Base-by-base conservation (phyloP, 306 rosid genomes). In the Cucumis melo region DNA sequence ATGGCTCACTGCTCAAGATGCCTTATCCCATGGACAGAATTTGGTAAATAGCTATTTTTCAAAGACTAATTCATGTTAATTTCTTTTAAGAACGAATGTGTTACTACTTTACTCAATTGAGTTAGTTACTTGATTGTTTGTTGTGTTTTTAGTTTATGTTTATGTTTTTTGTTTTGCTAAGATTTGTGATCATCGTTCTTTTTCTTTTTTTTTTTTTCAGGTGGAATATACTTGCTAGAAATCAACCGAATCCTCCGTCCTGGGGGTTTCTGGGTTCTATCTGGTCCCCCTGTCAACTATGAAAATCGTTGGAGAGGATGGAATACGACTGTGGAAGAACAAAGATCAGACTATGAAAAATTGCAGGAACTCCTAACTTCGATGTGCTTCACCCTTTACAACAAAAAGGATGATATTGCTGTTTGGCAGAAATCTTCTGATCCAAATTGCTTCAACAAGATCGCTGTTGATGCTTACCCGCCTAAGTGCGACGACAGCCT, bases 1-100 rank as follows among this genome's bases (percentile, higher is more conserved):
- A 88, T 95, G 98, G 99, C 99, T 84, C 99, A 95, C 82, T 95
- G 99, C 89, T 95, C 99, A 21, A 89, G 99, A 86, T 95, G 99
- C 88, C 98, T 95, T 68, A 95, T 95, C 78, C 99, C 99, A 64
- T 95, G 99, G 99, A 92, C 98, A 7, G 99, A 95, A 85, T 95
- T 95, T 34, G 98, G 99, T 95, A 89, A 84, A 38, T 83, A 83
- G 75, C 51, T 79, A 12, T 0, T 76, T 36, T 6, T 71, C 51
- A 16, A 44, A 66, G 19, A 44, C 60, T 23, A 32, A 13, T 12
- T 68, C 74, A 56, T 36, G 20, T 42, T 17, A 19, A 46, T 63
- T 44, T 48, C 57, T n/a, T 48, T 24, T 15, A 23, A 9, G 27
- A 21, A 20, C 27, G 10, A 53, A 65, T 36, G 50, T 39, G 34